Evolutionary conservation across 495 filamentous ascomycete species (phyloP), one percentile per base, ranked within the genome.

Genomic region (Talaromyces trachyspermus): DNA sequence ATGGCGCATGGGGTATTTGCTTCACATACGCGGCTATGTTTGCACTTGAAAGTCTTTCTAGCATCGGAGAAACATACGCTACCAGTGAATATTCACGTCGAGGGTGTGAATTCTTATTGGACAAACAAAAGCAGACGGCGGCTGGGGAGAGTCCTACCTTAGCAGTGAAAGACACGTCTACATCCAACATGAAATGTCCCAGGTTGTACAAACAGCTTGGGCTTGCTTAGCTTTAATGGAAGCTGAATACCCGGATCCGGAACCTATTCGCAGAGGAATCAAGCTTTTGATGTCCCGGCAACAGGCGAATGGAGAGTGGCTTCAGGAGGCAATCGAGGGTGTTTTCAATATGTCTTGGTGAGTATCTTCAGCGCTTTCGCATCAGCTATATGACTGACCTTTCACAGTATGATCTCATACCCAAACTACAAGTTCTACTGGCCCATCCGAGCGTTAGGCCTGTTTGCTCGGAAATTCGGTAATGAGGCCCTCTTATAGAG

Each of bases 351-450:
- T 96, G 70, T 95, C 82, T 58, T 96, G 92, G 81, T 84, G 57
- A 65, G 79, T 78, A 9, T 7, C 19, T 1, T 10, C 30, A 8
- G 29, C 4, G 10, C 24, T 42, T 38, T 20, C 18, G 12, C 23
- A 20, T 26, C 27, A 20, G 26, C 2, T 35, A 41, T 70, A 84
- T 55, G 88, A 89, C 71, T 94, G 86, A 61, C 47, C 12, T 25
- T 7, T 43, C 49, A 23, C 55, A 86, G 83, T 66, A 97, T 97
- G 91, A 98, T 98, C 47, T 92, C 91, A 3, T 98, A 98, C 59
- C 92, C 92, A 48, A 98, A 98, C 69, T 98, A 98, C 74, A 98
- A 98, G 71, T 90, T 95, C 64, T 86, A 84, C 44, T 98, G 96
- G 65, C 83, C 92, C 5, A 89, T 96, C 55, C 94, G 91, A 56